Conservation (phyloP, 2,329 filamentous ascomycete genomes). For the Ceratocystis eucalypticola region DNA sequence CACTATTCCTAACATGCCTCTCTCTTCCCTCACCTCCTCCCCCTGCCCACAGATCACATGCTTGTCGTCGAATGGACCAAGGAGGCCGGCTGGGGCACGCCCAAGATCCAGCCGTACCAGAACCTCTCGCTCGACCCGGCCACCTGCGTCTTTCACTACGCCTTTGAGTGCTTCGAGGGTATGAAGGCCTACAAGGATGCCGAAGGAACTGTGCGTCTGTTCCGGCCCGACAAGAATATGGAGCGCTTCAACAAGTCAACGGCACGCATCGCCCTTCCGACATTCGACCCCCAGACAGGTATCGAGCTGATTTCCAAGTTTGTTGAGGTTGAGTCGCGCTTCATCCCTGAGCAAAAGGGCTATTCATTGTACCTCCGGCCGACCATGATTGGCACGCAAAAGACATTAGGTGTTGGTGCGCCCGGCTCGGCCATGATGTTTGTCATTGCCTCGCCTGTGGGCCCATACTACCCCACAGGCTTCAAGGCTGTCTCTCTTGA, state of each 20-base stretch:
- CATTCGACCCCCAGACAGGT: slow-evolving; percentile 59
- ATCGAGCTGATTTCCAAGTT: slow-evolving; percentile 73
- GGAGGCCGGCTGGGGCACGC: slow-evolving; percentile 65
- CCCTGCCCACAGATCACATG: slow-evolving; percentile 69
- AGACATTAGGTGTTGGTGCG: slow-evolving; percentile 82
- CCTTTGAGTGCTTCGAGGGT: slow-evolving; percentile 94
- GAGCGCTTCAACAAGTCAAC: slow-evolving; percentile 81
- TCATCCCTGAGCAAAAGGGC: slow-evolving; percentile 74
- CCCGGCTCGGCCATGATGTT: slow-evolving; percentile 85
- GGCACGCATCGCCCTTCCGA: slow-evolving; percentile 82
- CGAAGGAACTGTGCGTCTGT: slow-evolving; percentile 64
- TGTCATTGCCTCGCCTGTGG: slow-evolving; percentile 90
- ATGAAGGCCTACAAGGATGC: slow-evolving; percentile 98
- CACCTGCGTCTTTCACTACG: slow-evolving; percentile 96
- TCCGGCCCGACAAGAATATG: slow-evolving; percentile 96
- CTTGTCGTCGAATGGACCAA: slow-evolving; percentile 87
- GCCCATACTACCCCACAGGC: slow-evolving; percentile 93
- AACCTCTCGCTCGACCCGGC: slow-evolving; percentile 94
- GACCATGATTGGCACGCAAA: slow-evolving; percentile 94
- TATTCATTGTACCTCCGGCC: slow-evolving; percentile 94
- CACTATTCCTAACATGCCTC: slow-evolving; percentile 4
- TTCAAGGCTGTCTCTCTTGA: slow-evolving; percentile 96
- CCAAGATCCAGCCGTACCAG: slow-evolving; percentile 83
- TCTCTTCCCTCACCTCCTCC: not conserved
- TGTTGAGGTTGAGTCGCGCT: slow-evolving; percentile 67